Conservation (phyloP, 192 early-diverging fungal species). For the Paraglomus occultum region DNA sequence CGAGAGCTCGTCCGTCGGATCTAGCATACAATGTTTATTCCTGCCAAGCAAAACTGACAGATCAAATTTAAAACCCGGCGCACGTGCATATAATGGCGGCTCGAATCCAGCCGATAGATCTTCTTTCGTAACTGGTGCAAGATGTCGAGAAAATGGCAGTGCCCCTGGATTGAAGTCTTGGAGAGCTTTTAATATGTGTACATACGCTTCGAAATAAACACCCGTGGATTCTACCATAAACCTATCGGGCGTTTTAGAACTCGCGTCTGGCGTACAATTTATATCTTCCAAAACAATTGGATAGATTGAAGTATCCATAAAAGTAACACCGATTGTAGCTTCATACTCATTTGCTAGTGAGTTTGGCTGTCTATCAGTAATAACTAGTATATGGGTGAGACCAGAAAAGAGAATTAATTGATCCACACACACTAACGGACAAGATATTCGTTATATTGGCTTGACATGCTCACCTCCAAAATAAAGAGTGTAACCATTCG, state of each 20-base stretch:
- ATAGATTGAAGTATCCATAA: conserved; percentile 38
- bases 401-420: no score
- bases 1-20: conserved; percentile 15
- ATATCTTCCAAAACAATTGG: conserved; percentile 26
- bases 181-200: conserved; percentile 38
- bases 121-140: conserved; percentile 33
- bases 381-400: no score
- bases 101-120: conserved; percentile 12
- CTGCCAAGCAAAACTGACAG: conserved; percentile 14
- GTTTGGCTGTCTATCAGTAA: no score
- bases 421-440: no score
- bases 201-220: conserved; percentile 38
- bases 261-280: not conserved
- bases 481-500: no score
- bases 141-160: conserved; percentile 42
- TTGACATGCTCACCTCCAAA: no score
- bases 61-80: conserved; percentile 36
- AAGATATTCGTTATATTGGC: no score
- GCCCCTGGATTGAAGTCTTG: conserved; percentile 32
- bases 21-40: conserved; percentile 19
- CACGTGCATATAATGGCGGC: conserved; percentile 39
- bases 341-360: conserved; percentile 24
- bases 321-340: conserved; percentile 33
- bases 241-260: conserved; percentile 1
- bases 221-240: conserved; percentile 42